Evolutionary conservation across 306 rosid species (phyloP).

Genomic region (Prinsepia uniflora): DNA sequence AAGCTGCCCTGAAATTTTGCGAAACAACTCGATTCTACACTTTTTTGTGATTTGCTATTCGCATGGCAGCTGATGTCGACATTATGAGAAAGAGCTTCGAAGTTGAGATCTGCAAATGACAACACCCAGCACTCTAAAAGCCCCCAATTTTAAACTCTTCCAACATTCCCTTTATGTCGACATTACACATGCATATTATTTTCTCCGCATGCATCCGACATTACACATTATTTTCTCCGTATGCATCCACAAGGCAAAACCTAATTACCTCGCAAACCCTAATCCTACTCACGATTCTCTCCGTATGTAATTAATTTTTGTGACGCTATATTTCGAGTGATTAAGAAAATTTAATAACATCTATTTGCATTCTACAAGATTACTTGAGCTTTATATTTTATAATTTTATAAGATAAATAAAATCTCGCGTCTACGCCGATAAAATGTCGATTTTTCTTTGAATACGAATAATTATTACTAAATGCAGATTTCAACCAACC

Average conservation of each 20-base stretch:
- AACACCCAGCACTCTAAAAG: slow-evolving; percentile 1
- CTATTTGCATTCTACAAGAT: no score
- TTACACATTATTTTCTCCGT: not conserved
- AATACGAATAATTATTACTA: no score
- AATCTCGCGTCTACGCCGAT: no score
- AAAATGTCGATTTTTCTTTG: no score
- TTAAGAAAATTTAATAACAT: no score
- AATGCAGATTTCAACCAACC: no score
- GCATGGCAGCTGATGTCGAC: slow-evolving; percentile 51
- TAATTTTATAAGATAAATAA: no score
- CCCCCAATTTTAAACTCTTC: not conserved
- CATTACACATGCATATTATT: not conserved
- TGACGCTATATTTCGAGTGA: not conserved
- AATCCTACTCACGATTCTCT: not conserved
- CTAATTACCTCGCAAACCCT: not conserved
- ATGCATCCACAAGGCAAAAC: not conserved
- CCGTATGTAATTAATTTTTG: not conserved
- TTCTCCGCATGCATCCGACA: not conserved
- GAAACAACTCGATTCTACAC: slow-evolving; percentile 33
- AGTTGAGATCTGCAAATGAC: slow-evolving; percentile 4
- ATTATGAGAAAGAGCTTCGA: slow-evolving; percentile 37
- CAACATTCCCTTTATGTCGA: not conserved
- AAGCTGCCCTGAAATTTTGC: slow-evolving; percentile 47
- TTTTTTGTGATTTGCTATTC: slow-evolving; percentile 18
- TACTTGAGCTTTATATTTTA: no score